Percentiles rank a stretch among this genome's conserved stretches.
These are phyloP conservation scores for Calonectria fujianensis DNA, from an alignment of 2,329 filamentous ascomycete genomes.

Conservation along the genomic window DNA sequence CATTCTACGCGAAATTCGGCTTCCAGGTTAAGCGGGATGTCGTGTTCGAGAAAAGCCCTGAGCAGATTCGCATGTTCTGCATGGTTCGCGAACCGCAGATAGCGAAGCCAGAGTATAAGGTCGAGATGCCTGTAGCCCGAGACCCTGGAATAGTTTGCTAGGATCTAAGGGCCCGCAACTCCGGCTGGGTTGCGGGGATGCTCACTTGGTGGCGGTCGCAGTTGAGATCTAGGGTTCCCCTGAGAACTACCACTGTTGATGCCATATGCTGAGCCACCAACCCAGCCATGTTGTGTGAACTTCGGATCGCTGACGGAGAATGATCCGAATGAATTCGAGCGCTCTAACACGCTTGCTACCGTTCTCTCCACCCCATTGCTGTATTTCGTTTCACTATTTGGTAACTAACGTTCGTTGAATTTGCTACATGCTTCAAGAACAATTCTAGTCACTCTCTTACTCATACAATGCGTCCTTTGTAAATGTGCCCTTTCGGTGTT, in stretches of 20 bases:
- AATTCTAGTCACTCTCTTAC: background rate
- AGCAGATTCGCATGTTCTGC: slow-evolving; percentile 81
- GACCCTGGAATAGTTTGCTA: slow-evolving; percentile 25
- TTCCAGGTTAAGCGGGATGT: slow-evolving; percentile 81
- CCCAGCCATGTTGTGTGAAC: background rate
- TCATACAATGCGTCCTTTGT: background rate
- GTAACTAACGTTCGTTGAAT: background rate
- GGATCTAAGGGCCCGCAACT: slow-evolving; percentile 5
- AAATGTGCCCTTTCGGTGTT: background rate
- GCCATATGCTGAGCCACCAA: background rate
- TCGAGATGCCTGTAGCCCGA: background rate
- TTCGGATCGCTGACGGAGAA: background rate
- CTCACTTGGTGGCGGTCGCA: slow-evolving; percentile 10
- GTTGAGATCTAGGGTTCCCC: background rate
- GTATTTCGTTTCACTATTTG: background rate
- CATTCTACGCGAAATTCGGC: slow-evolving; percentile 84
- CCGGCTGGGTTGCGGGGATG: slow-evolving; percentile 4
- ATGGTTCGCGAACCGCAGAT: slow-evolving; percentile 85
- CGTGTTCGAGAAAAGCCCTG: slow-evolving; percentile 73
- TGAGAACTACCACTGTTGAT: background rate
- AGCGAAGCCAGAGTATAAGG: slow-evolving; percentile 52
- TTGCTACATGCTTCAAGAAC: background rate
- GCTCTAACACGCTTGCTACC: background rate
- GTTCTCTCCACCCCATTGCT: background rate
- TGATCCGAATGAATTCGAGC: background rate